Base-by-base conservation (phyloP, 1,284 basidiomycete genomes). In the Phaffia rhodozyma region DNA sequence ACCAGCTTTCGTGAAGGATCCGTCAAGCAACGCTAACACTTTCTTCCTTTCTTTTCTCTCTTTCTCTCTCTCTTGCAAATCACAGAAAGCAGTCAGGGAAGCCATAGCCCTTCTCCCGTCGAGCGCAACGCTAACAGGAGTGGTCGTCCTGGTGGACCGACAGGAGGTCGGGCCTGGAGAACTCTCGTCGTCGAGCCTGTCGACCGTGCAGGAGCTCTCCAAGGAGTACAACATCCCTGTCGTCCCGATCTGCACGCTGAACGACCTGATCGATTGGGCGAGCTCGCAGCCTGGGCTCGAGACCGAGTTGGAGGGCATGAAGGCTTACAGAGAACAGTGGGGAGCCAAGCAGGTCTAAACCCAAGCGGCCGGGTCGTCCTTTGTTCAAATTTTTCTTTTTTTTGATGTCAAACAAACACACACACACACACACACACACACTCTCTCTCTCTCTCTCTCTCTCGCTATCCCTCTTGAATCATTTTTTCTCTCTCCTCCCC, bases 81-180 rank as follows among this genome's bases (percentile, higher is more conserved):
- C 21, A 23, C 54, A 70, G 61, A 94, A 87, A n/a, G 92, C 91
- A 0, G 85, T 93, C 50, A 83, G 91, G 23, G 81, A 84, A 60
- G 86, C 90, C 1, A 86, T 94, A 63, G 82, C 84, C 55, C 83
- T 84, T 23, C 85, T 96, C 49, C 75, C 75, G 56, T 73, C 76
- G 48, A 79, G 83, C 60, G 87, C 89, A 0, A 78, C 86, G 65
- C 84, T 97, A 23, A 87, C 91, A 0, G 94, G 94, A 5, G 89
- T 97, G n/a, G 82, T 96, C 20, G 86, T 93, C 73, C 83, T 87
- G 59, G 80, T 98, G 13, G 91, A 98, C 72, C 79, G 94, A 9
- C 88, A 97, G 75, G 94, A 98, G 76, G 9, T 34, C 32, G 32
- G 5, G 9, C 82, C 87, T 21, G 89, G 89, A 23, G 25, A 62